phyloP scores from a whole-genome alignment of 306 rosid genomes.

The Argentina anserina region DNA sequence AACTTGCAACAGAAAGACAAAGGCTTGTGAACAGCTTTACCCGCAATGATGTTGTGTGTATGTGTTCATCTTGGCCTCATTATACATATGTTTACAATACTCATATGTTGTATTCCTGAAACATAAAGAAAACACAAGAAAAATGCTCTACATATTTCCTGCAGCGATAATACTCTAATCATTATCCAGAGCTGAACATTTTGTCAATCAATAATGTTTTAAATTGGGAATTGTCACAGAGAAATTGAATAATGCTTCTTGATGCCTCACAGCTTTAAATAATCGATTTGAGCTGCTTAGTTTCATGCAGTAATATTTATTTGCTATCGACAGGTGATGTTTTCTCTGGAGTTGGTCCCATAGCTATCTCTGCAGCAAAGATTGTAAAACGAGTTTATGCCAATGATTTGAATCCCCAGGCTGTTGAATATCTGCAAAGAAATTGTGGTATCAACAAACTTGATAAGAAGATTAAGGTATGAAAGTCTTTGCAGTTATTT shows the following conservation, averaged over 20 bases:
- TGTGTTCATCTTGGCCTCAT: conserved; percentile 28
- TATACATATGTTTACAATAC: neutral
- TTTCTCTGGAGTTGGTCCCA: conserved; percentile 93
- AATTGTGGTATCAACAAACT: conserved; percentile 83
- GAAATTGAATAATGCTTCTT: neutral
- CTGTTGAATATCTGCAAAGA: conserved; percentile 79
- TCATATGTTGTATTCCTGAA: neutral
- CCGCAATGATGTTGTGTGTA: conserved; percentile 74
- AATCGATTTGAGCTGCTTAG: conserved; percentile 21
- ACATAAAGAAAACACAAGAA: neutral
- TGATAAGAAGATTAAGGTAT: conserved; percentile 83
- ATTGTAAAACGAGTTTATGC: conserved; percentile 84
- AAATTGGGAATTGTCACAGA: neutral
- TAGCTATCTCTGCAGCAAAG: conserved; percentile 81
- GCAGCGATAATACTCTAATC: neutral
- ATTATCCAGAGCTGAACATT: neutral
- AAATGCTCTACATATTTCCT: neutral
- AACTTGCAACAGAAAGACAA: conserved; percentile 91
- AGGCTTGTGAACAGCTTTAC: conserved; percentile 71
- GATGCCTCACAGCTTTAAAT: neutral
- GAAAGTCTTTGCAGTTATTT: conserved; percentile 14
- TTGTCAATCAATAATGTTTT: neutral
- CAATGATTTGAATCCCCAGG: conserved; percentile 84
- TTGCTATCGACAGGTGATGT: conserved; percentile 69
- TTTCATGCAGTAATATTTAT: conserved; percentile 15